These are phyloP conservation scores for Calonectria leucothoes DNA, from an alignment of 2,329 filamentous ascomycete genomes.

Conservation along the genomic window DNA sequence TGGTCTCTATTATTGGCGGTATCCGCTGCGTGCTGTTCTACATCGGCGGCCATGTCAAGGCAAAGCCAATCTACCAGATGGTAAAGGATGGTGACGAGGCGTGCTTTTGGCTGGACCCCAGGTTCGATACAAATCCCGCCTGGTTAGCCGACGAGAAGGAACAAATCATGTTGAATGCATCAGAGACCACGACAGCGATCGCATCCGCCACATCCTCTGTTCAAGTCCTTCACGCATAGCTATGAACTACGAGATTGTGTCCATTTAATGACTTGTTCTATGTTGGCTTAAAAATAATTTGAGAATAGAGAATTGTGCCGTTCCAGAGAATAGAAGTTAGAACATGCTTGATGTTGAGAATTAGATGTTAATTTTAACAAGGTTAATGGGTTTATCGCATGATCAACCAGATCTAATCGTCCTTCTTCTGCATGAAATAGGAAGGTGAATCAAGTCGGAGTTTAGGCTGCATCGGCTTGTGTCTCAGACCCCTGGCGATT, in stretches of 20 bases:
- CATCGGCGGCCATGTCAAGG: slow-evolving; percentile 19
- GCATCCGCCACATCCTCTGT: not conserved
- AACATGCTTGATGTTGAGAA: not conserved
- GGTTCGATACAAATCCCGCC: slow-evolving; percentile 21
- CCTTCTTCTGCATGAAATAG: not conserved
- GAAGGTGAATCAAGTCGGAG: not conserved
- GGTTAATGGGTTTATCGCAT: not conserved
- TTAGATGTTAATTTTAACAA: not conserved
- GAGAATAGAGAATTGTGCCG: too few species aligned
- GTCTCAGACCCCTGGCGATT: not conserved
- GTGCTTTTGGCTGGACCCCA: slow-evolving; percentile 22
- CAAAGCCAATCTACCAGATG: slow-evolving; percentile 21
- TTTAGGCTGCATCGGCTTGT: not conserved
- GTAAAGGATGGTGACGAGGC: slow-evolving; percentile 16
- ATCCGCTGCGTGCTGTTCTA: slow-evolving; percentile 20
- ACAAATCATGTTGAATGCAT: not conserved
- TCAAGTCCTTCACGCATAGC: not conserved
- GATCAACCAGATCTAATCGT: not conserved
- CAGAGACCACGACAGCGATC: not conserved
- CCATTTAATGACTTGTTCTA: not conserved
- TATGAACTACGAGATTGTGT: too few species aligned
- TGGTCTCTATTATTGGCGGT: slow-evolving; percentile 18
- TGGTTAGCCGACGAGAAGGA: slow-evolving; percentile 24
- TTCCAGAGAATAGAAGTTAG: not conserved
- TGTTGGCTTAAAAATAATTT: not conserved